phyloP scores from a whole-genome alignment of 2,329 filamentous ascomycete genomes.

The Ophiocordyceps camponoti-leonardi region DNA sequence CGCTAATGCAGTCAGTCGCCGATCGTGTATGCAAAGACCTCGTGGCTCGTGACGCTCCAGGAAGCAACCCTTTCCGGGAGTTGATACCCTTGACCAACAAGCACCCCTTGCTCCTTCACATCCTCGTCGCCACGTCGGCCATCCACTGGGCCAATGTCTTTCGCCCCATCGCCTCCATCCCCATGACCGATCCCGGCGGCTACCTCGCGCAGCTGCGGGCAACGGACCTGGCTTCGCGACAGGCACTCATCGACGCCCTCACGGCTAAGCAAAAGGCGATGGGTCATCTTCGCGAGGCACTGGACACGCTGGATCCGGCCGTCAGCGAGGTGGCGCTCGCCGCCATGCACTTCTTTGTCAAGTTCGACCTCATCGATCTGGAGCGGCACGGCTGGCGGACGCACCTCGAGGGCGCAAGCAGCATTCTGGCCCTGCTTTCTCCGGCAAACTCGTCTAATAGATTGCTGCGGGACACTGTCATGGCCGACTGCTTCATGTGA shows the following conservation, averaged over 20 bases:
- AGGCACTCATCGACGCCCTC: constrained; percentile 27
- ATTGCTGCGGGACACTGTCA: constrained; percentile 25
- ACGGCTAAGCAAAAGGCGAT: constrained; percentile 29
- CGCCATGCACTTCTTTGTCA: constrained; percentile 32
- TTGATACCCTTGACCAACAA: constrained; percentile 27
- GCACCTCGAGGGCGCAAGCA: constrained; percentile 27
- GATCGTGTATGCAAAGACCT: constrained; percentile 35
- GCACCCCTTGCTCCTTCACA: constrained; percentile 28
- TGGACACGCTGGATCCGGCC: constrained; percentile 19
- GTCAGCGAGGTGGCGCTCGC: constrained; percentile 29
- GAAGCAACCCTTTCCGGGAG: constrained; percentile 29
- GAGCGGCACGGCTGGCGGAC: constrained; percentile 26
- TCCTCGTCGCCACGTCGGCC: constrained; percentile 30
- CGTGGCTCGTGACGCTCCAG: constrained; percentile 27
- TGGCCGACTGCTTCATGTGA: constrained; percentile 30
- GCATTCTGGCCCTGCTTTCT: constrained; percentile 20
- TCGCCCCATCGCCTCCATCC: constrained; percentile 15
- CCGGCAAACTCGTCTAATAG: constrained; percentile 13
- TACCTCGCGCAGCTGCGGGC: constrained; percentile 19
- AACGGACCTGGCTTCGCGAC: constrained; percentile 18
- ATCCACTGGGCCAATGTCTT: constrained; percentile 29
- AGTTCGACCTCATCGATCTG: constrained; percentile 32
- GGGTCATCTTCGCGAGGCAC: constrained; percentile 20
- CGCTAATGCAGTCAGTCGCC: constrained; percentile 19
- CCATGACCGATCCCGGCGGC: constrained; percentile 17